Percentiles rank a stretch among this genome's conserved stretches.
These are phyloP conservation scores for Saccharomycopsis schoenii DNA, from an alignment of 805 yeast genomes.

Conservation along the genomic window DNA sequence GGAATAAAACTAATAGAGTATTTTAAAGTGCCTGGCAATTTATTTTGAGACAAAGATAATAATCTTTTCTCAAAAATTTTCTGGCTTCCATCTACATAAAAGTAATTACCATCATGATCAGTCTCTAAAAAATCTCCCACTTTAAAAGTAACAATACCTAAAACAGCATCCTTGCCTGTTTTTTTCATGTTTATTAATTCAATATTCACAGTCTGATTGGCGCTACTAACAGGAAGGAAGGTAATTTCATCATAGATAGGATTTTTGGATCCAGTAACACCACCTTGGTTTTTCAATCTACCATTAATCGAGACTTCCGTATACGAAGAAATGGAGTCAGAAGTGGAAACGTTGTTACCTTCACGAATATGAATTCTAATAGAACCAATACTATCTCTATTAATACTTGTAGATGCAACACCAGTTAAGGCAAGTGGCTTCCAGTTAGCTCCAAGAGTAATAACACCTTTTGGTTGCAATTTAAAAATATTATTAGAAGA, in stretches of 20 bases:
- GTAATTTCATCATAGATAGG: slow-evolving; percentile 53
- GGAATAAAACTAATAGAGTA: slow-evolving; percentile 61
- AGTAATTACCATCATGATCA: slow-evolving; percentile 36
- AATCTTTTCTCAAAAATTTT: slow-evolving; percentile 31
- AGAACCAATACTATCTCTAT: slow-evolving; percentile 57
- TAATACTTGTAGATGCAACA: slow-evolving; percentile 33
- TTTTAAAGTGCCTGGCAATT: slow-evolving; percentile 41
- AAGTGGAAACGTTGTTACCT: slow-evolving; percentile 40
- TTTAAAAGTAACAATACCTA: slow-evolving; percentile 49
- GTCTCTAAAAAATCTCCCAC: slow-evolving; percentile 39
- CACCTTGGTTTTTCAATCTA: slow-evolving; percentile 44
- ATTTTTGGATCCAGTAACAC: slow-evolving; percentile 39
- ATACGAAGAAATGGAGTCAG: slow-evolving; percentile 70
- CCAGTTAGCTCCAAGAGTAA: slow-evolving; percentile 54
- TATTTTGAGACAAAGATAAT: slow-evolving; percentile 27
- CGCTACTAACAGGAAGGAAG: slow-evolving; percentile 52
- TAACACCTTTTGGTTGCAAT: slow-evolving; percentile 43
- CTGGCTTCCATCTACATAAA: slow-evolving; percentile 42
- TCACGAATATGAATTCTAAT: slow-evolving; percentile 47
- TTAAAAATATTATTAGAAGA: slow-evolving; percentile 42
- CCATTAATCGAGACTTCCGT: slow-evolving; percentile 51
- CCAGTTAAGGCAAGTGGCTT: slow-evolving; percentile 57
- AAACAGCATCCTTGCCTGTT: slow-evolving; percentile 49
- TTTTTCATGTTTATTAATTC: slow-evolving; percentile 61
- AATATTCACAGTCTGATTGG: slow-evolving; percentile 47